Evolutionary conservation across 192 early-diverging fungal species (phyloP).

Genomic region (Gonapodya sp.): DNA sequence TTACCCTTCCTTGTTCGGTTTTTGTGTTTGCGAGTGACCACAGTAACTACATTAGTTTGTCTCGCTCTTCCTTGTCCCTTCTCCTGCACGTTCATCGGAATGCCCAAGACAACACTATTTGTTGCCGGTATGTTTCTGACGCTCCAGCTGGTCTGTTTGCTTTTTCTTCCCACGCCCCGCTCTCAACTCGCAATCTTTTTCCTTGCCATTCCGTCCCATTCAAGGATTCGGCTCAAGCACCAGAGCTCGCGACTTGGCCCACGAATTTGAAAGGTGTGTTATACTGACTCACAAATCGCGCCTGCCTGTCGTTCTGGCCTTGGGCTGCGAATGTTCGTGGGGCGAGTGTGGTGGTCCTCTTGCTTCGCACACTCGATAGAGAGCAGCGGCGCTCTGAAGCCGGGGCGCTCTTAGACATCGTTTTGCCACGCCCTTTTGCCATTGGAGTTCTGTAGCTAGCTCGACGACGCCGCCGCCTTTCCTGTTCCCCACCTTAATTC

Average conservation of each 20-base stretch:
- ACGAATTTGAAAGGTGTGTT: slow-evolving; percentile 86
- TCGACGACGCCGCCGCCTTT: background rate
- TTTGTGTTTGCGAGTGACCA: no score
- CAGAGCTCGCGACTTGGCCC: slow-evolving; percentile 85
- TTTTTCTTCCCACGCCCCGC: background rate
- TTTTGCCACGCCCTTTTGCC: background rate
- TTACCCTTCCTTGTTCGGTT: no score
- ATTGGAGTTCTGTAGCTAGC: background rate
- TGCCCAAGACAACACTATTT: background rate
- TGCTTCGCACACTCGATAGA: background rate
- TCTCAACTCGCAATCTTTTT: background rate
- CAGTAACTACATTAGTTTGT: no score
- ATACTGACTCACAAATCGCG: background rate
- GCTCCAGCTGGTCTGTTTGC: background rate
- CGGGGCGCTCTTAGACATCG: background rate
- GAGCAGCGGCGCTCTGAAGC: background rate
- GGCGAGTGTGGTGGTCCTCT: background rate
- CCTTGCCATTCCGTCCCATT: slow-evolving; percentile 50
- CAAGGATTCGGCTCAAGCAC: slow-evolving; percentile 68
- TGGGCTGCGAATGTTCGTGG: no score
- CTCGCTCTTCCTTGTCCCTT: no score
- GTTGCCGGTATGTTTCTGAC: background rate
- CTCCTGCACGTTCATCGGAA: no score
- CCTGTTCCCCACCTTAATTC: background rate
- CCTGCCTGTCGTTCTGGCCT: slow-evolving; percentile 1